Base-by-base conservation (phyloP, 2,329 filamentous ascomycete species). In the Fusarium robinianum region DNA sequence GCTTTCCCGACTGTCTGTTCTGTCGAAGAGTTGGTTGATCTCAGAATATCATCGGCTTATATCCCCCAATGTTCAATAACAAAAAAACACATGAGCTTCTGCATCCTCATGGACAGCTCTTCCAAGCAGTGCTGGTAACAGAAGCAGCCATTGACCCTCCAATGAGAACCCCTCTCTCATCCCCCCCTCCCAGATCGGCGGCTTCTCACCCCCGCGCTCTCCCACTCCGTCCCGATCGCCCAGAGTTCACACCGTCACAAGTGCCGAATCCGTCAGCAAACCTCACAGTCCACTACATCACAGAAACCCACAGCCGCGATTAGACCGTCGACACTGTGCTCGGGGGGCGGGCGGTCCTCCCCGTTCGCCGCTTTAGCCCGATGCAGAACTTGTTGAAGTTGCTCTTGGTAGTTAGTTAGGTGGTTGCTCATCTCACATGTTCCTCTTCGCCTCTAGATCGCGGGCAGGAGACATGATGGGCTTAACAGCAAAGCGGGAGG, bases 171-270 rank as follows among this genome's bases (percentile, higher is more conserved):
- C 23, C 15, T 31, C 19, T 27, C 36, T 36, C 23, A 21, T 26
- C 26, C 26, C 29, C 41, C 34, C 39, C 34, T 52, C 40, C 43
- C 27, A 53, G 57, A 60, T 60, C 53, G 43, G 52, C 57, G 54
- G 56, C 54, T 58, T 39, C 44, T 29, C 41, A 47, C 31, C 30
- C 47, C 40, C 29, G 32, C 18, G 24, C 40, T 33, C 29, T 36
- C 48, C 51, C 19, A 55, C 37, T 58, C 59, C 60, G 60, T 62
- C 60, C 50, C 55, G 55, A 61, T 62, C 51, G 29, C 30, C n/a
- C 46, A 52, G 38, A 62, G 48, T 58, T 62, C 59, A 62, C 60
- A 62, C 60, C 53, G 60, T 62, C 53, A 46, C 27, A 26, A 27
- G 34, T 27, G 11, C 18, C 14, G 12, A 8, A 6, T 44, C 32